Percentiles rank a stretch among this genome's conserved stretches.
phyloP scores from a whole-genome alignment of 2,329 filamentous ascomycete genomes.

The Ophiostoma tasmaniense region DNA sequence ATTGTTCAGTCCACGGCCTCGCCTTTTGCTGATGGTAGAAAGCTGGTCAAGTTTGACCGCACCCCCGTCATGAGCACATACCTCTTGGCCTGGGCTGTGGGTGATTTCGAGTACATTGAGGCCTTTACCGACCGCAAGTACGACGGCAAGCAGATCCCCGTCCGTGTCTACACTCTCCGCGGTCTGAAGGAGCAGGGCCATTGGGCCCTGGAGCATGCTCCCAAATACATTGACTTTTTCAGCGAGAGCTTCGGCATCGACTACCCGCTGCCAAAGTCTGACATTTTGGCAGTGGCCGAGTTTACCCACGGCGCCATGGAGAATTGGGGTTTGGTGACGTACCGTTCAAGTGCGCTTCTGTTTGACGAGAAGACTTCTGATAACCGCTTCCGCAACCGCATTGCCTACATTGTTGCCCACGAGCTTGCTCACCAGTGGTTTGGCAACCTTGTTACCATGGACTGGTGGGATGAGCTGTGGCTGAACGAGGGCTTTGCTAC shows the following conservation, averaged over 20 bases:
- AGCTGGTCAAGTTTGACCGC: constrained; percentile 68
- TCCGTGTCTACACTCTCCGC: constrained; percentile 89
- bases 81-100: constrained; percentile 86
- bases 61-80: constrained; percentile 90
- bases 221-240: constrained; percentile 92
- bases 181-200: constrained; percentile 89
- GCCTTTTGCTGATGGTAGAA: constrained; percentile 48
- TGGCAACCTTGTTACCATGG: constrained; percentile 94
- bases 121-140: constrained; percentile 83
- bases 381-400: constrained; percentile 80
- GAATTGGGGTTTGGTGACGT: constrained; percentile 95
- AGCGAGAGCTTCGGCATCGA: constrained; percentile 91
- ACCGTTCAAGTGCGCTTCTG: constrained; percentile 89
- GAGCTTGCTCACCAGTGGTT: constrained; percentile 98
- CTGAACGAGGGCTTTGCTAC: constrained; percentile 97
- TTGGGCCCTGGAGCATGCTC: constrained; percentile 83
- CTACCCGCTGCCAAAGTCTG: constrained; percentile 86
- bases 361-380: constrained; percentile 92
- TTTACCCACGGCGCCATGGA: constrained; percentile 88
- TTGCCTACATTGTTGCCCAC: constrained; percentile 97
- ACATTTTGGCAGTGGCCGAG: constrained; percentile 84
- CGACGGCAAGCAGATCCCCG: constrained; percentile 71
- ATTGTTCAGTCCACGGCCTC: constrained; percentile 55
- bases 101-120: constrained; percentile 96
- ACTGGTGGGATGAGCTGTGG: constrained; percentile 97